Evolutionary conservation across 108 stramenopile species (phyloP).

Genomic region (Skeletonema menzelii): DNA sequence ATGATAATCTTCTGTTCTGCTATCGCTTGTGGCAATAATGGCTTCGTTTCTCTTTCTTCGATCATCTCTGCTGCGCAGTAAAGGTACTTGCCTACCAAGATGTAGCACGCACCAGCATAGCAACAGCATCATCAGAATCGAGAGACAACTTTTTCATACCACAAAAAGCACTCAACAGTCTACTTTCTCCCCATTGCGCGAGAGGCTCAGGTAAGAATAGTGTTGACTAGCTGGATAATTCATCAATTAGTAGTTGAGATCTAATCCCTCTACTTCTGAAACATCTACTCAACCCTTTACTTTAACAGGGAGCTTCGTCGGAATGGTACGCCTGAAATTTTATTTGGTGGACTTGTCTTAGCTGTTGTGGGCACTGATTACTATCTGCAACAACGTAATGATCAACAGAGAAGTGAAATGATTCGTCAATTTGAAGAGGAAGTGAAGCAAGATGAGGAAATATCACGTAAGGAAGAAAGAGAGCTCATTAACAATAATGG

Average conservation of each 20-base stretch:
- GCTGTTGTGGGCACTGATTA: constrained; percentile 41
- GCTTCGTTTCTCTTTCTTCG: no score
- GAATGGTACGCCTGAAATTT: constrained; percentile 47
- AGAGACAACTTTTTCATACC: background rate
- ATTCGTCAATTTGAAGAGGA: constrained; percentile 26
- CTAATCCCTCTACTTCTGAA: no score
- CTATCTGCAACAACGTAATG: constrained; percentile 23
- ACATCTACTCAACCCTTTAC: no score
- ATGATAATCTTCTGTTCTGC: no score
- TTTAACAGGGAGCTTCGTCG: constrained; percentile 20
- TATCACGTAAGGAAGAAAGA: constrained; percentile 18
- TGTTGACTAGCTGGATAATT: no score
- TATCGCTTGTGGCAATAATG: no score
- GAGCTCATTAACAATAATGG: constrained; percentile 6
- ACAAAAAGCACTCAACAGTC: background rate
- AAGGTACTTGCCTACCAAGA: background rate
- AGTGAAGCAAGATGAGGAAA: constrained; percentile 20
- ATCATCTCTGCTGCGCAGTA: no score
- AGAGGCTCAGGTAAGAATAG: no score
- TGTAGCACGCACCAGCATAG: background rate
- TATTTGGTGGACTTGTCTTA: constrained; percentile 26
- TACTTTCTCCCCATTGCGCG: constrained; percentile 6
- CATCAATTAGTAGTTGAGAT: no score
- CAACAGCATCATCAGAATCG: background rate
- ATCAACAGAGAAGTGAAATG: constrained; percentile 15